Conservation (phyloP, 306 rosid species). For the Sicyos baderoa region DNA sequence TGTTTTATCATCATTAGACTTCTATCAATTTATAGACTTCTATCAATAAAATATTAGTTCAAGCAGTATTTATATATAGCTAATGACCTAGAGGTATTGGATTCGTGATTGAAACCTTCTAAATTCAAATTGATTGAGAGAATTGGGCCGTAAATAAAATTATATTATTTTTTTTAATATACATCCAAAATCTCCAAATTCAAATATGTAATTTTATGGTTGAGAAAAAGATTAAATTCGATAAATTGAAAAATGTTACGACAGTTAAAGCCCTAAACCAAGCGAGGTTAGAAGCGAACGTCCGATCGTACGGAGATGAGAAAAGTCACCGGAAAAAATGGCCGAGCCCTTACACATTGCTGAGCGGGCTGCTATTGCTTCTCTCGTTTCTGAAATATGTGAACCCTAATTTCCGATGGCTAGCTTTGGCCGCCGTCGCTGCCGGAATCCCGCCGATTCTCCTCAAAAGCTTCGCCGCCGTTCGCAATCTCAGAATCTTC, state of each 20-base stretch:
- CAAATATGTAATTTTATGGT: too few relatives aligned
- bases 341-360: slow-evolving; percentile 73
- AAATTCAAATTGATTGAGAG: too few relatives aligned
- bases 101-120: too few relatives aligned
- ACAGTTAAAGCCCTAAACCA: slow-evolving; percentile 78
- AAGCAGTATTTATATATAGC: too few relatives aligned
- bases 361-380: slow-evolving; percentile 46
- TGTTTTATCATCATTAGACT: too few relatives aligned
- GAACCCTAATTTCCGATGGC: slow-evolving; percentile 42
- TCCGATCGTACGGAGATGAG: slow-evolving; percentile 45
- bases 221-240: too few relatives aligned
- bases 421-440: slow-evolving; percentile 71
- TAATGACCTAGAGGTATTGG: too few relatives aligned
- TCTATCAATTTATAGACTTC: too few relatives aligned
- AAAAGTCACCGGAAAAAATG: slow-evolving; percentile 41
- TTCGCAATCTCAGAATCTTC: slow-evolving; percentile 45
- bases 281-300: slow-evolving; percentile 70
- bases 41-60: too few relatives aligned
- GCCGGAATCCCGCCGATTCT: slow-evolving; percentile 44
- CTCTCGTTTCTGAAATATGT: slow-evolving; percentile 52
- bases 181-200: too few relatives aligned
- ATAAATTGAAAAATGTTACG: not conserved
- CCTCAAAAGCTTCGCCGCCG: slow-evolving; percentile 39
- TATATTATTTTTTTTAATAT: too few relatives aligned
- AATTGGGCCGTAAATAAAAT: too few relatives aligned